Evolutionary conservation across 768 basidiomycete species (phyloP), one percentile per base, ranked within the genome.

Genomic region (Chlorophyllum brunneum): DNA sequence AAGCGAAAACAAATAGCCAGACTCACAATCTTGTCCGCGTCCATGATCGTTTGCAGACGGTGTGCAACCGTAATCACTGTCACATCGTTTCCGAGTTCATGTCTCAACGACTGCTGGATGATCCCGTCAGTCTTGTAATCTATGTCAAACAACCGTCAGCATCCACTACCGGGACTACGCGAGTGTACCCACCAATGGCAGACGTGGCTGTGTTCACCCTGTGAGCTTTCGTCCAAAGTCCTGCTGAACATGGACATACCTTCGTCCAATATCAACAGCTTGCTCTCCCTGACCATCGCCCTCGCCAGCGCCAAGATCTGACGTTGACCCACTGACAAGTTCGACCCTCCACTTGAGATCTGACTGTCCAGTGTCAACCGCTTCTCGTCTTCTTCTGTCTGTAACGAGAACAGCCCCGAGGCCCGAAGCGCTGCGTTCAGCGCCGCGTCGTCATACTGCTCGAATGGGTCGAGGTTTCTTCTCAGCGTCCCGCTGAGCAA

Each of bases 311-410:
- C 81, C 45, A 85, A 74, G 42, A 85, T 74, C 59, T 91, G 87
- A 7, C 86, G 65, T 60, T 89, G 86, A 18, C 88, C 87, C 40
- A 85, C 80, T 2, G 83, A 85, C 57, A 88, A 79, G 63, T 88
- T 88, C 16, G 74, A 64, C 8, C 86, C 86, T 4, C 85, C 85
- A 1, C 67, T 68, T 24, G 70, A 60, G 26, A 79, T 68, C 23
- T 60, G 43, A 24, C 65, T 76, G 36, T 79, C 75, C 22, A 80
- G 63, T 13, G 67, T 71, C 42, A 78, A 63, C 70, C 70, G 29
- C 69, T 77, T 45, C 78, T 80, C 61, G 69, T 76, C 45, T 69
- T 77, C 67, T 61, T 68, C 64, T 44, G 50, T 56, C 58, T 70
- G 60, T 9, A 46, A 36, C 36, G 51, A 70, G 52, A 65, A 66